Percentiles rank a stretch among this genome's conserved stretches.
Evolutionary conservation across 495 filamentous ascomycete species (phyloP).

Genomic region (Aspergillus kassunensis): DNA sequence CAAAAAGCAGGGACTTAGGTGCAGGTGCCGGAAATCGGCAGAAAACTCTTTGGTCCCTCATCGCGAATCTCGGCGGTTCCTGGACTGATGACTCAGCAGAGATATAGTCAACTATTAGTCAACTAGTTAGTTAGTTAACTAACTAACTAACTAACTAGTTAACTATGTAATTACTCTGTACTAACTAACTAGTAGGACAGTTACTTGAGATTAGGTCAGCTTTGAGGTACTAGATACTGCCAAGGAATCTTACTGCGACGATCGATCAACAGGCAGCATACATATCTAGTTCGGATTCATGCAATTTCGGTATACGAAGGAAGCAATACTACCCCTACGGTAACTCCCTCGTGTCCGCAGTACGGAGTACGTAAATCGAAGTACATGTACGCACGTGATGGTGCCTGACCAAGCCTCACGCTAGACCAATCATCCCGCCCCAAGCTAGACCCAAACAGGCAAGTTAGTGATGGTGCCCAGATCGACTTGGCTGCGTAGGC

Average conservation of each 20-base stretch:
- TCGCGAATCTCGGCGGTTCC: conserved; percentile 29
- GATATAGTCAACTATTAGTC: background rate
- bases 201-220: background rate
- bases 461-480: conserved; percentile 7
- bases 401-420: conserved; percentile 14
- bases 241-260: no score
- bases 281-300: no score
- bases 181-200: background rate
- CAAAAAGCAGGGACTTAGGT: conserved; percentile 6
- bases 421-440: conserved; percentile 10
- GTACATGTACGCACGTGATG: background rate
- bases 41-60: conserved; percentile 18
- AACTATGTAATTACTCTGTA: background rate
- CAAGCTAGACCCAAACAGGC: conserved; percentile 1
- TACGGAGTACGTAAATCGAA: no score
- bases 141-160: no score
- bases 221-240: no score
- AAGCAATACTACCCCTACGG: no score
- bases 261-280: no score
- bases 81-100: conserved; percentile 21
- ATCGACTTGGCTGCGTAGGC: conserved; percentile 11
- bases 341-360: no score
- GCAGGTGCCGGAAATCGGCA: conserved; percentile 47
- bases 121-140: no score
- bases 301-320: no score